Conservation (phyloP, 2,329 filamentous ascomycete species). For the Arthrobotrys entomopaga region DNA sequence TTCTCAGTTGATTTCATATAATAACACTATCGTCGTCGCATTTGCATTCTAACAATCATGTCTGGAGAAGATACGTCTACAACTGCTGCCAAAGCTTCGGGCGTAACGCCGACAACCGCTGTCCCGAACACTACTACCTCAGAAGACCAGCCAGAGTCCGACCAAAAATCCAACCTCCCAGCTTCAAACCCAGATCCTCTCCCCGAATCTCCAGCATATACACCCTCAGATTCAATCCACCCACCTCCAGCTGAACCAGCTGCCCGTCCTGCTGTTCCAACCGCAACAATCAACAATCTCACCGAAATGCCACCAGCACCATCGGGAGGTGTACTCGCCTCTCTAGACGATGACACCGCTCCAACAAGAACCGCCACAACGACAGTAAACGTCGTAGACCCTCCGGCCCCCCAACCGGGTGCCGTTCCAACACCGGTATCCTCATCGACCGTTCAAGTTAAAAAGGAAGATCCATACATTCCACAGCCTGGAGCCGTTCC, state of each 20-base stretch:
- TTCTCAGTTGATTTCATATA: too few species aligned
- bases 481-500: slow-evolving; percentile 29
- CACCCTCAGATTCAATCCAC: slow-evolving; percentile 39
- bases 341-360: slow-evolving; percentile 39
- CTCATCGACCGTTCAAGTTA: slow-evolving; percentile 11
- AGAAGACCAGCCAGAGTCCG: slow-evolving; percentile 10
- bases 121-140: slow-evolving; percentile 18
- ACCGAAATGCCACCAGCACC: slow-evolving; percentile 36
- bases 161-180: slow-evolving; percentile 40
- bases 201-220: slow-evolving; percentile 43
- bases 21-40: background rate
- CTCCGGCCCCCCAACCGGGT: slow-evolving; percentile 43
- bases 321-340: slow-evolving; percentile 12
- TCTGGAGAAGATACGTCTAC: slow-evolving; percentile 25
- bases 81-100: slow-evolving; percentile 49
- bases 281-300: slow-evolving; percentile 37
- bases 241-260: slow-evolving; percentile 47
- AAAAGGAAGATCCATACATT: slow-evolving; percentile 4
- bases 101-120: slow-evolving; percentile 46
- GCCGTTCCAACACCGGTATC: slow-evolving; percentile 26
- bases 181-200: slow-evolving; percentile 48
- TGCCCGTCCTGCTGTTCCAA: slow-evolving; percentile 34
- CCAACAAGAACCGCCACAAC: slow-evolving; percentile 38
- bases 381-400: slow-evolving; percentile 47
- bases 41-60: slow-evolving; percentile 14